Conservation (phyloP, 768 basidiomycete genomes). For the Roridomyces roridus region DNA sequence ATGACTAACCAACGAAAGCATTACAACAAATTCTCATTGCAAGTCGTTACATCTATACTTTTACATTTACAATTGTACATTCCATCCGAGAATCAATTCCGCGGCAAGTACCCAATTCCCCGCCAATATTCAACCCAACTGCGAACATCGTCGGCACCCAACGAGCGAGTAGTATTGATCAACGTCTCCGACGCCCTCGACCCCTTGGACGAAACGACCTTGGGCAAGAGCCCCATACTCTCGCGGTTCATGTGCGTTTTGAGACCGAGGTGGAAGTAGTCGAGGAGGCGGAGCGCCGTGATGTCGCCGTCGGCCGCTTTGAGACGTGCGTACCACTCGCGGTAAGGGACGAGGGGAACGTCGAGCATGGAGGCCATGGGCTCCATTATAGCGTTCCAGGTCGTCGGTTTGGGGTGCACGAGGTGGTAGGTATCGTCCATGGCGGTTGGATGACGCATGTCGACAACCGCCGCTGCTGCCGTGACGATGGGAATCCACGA, state of each 20-base stretch:
- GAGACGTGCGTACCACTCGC: slow-evolving; percentile 35
- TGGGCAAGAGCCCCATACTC: slow-evolving; percentile 10
- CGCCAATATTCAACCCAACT: slow-evolving; percentile 12
- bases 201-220: background rate
- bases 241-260: background rate
- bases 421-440: slow-evolving; percentile 30
- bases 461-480: slow-evolving; percentile 37
- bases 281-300: background rate
- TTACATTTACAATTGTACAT: too few species aligned
- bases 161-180: background rate
- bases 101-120: slow-evolving; percentile 4
- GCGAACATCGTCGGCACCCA: background rate
- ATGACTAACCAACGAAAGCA: too few species aligned
- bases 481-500: slow-evolving; percentile 15
- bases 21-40: too few species aligned
- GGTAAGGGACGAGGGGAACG: slow-evolving; percentile 37
- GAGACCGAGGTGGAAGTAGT: background rate
- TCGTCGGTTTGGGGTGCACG: slow-evolving; percentile 37
- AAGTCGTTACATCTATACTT: too few species aligned
- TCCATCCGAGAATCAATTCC: background rate
- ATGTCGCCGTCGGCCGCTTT: slow-evolving; percentile 11
- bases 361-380: slow-evolving; percentile 24
- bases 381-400: slow-evolving; percentile 28
- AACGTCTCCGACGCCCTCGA: background rate
- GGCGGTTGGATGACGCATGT: slow-evolving; percentile 29